Evolutionary conservation across 140 eudicot species (phyloP).

Genomic region (Anethum foeniculum): DNA sequence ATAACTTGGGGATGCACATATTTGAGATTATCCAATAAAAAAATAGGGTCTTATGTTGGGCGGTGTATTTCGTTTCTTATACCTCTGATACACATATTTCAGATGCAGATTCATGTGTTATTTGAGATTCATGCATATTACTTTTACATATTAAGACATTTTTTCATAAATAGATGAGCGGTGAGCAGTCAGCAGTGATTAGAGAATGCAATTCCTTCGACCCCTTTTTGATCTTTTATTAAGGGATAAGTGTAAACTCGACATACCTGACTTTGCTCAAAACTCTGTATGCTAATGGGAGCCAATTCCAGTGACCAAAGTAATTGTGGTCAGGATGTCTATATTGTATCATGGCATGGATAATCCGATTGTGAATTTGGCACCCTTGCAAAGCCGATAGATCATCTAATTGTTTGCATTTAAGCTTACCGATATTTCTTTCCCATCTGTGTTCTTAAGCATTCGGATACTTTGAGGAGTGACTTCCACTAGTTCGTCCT

Average conservation of each 20-base stretch:
- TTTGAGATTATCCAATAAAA: neutral
- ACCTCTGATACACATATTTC: neutral
- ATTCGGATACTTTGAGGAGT: slow-evolving; percentile 66
- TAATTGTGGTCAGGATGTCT: neutral
- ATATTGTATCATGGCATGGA: neutral
- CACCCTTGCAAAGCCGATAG: neutral
- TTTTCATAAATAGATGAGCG: too few species aligned
- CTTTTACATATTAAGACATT: too few species aligned
- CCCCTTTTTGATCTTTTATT: neutral
- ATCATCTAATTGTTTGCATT: neutral
- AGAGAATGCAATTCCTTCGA: neutral
- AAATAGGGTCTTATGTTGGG: neutral
- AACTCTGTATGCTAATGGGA: neutral
- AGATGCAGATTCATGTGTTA: neutral
- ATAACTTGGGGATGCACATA: neutral
- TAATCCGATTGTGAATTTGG: neutral
- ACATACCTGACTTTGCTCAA: neutral
- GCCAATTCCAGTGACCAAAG: neutral
- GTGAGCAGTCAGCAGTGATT: neutral
- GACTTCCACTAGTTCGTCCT: slow-evolving; percentile 80
- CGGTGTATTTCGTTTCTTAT: neutral
- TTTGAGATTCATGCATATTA: too few species aligned
- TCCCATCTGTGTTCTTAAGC: slow-evolving; percentile 60
- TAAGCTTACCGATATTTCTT: slow-evolving; percentile 40
- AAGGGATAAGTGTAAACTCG: neutral